These are phyloP conservation scores for Teratosphaeriaceae sp. DNA, from an alignment of 2,329 filamentous ascomycete genomes.

Conservation along the genomic window DNA sequence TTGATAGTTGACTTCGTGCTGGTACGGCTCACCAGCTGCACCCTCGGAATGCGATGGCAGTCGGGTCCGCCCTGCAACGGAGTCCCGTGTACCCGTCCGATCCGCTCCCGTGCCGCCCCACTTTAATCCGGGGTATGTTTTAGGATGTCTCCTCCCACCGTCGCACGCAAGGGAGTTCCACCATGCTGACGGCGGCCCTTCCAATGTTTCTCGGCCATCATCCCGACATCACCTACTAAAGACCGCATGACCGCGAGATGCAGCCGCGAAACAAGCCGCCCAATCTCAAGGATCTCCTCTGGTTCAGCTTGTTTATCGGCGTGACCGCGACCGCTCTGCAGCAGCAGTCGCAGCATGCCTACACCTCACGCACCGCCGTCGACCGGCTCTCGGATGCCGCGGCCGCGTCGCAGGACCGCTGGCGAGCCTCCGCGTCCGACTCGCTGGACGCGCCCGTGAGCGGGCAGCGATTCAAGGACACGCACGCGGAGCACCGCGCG, in stretches of 20 bases:
- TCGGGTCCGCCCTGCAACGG: too few relatives aligned
- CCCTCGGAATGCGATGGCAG: too few relatives aligned
- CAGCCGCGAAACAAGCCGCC: neutral
- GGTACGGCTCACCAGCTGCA: too few relatives aligned
- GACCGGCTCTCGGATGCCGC: constrained; percentile 16
- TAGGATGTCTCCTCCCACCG: too few relatives aligned
- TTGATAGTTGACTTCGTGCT: too few relatives aligned
- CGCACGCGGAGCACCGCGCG: constrained; percentile 12
- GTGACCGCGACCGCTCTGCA: constrained; percentile 32
- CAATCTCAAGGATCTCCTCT: constrained; percentile 17
- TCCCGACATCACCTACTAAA: neutral
- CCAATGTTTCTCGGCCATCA: neutral
- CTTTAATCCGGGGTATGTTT: too few relatives aligned
- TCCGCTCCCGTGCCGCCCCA: too few relatives aligned
- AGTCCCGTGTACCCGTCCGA: too few relatives aligned
- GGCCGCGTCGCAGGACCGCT: constrained; percentile 13
- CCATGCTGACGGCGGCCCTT: neutral
- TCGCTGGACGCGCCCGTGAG: constrained; percentile 22
- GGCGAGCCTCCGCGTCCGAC: constrained; percentile 14
- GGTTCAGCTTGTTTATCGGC: constrained; percentile 25
- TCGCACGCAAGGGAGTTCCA: too few relatives aligned
- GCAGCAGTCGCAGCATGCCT: constrained; percentile 27
- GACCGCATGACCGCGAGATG: constrained; percentile 3
- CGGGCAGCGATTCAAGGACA: constrained; percentile 16
- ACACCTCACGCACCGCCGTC: constrained; percentile 10